These are phyloP conservation scores for Wickerhamomyces ciferrii DNA, from an alignment of 805 yeast genomes.

Conservation along the genomic window DNA sequence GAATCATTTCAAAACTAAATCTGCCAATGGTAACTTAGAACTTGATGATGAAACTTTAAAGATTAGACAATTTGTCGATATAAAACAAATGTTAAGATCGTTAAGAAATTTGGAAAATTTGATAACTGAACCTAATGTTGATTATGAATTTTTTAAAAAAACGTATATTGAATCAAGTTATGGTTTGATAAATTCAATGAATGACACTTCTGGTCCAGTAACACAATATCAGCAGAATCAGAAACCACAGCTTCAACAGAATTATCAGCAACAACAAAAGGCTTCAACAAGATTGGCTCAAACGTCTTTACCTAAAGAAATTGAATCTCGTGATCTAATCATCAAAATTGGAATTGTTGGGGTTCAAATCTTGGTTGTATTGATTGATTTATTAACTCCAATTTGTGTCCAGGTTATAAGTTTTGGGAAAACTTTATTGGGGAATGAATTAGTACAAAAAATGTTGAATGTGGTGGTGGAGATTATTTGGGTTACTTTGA, in stretches of 20 bases:
- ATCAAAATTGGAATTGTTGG: not conserved
- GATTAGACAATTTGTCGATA: conserved; percentile 1
- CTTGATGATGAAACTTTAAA: not conserved
- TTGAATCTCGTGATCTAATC: not conserved
- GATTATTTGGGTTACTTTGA: not conserved
- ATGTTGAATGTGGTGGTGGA: not conserved
- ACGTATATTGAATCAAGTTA: conserved; percentile 1
- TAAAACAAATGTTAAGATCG: not conserved
- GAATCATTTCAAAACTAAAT: too few relatives aligned
- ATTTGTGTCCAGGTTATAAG: not conserved
- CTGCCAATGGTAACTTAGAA: not conserved
- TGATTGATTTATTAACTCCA: not conserved
- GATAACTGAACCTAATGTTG: not conserved
- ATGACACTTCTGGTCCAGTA: not conserved
- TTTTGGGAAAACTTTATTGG: not conserved
- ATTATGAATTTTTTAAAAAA: not conserved
- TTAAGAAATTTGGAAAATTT: not conserved
- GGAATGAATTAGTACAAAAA: not conserved
- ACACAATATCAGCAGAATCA: not conserved
- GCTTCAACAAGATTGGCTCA: not conserved
- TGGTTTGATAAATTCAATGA: not conserved
- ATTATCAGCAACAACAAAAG: not conserved
- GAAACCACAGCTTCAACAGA: not conserved
- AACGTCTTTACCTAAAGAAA: not conserved
- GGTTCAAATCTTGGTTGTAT: not conserved